Conservation (phyloP, 768 basidiomycete genomes). For the Leccinum subgranulosum region DNA sequence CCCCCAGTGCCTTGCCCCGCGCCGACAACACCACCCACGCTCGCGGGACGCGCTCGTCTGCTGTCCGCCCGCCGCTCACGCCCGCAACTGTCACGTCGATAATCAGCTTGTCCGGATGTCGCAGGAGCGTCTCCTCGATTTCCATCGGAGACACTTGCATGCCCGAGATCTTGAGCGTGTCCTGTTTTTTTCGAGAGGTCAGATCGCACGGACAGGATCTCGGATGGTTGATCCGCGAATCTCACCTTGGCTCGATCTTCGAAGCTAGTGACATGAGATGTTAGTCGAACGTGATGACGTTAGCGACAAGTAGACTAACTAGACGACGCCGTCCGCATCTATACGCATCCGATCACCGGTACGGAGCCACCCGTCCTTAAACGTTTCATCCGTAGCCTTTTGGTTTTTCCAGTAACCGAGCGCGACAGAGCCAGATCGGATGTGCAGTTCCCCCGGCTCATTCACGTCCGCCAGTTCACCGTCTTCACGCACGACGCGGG, state of each 20-base stretch:
- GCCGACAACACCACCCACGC: slow-evolving; percentile 75
- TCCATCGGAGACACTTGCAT: slow-evolving; percentile 79
- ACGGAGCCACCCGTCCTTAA: slow-evolving; percentile 65
- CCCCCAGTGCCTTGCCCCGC: slow-evolving; percentile 49
- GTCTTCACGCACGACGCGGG: slow-evolving; percentile 56
- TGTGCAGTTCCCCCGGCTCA: slow-evolving; percentile 66
- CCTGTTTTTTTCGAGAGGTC: slow-evolving; percentile 38
- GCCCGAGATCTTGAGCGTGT: slow-evolving; percentile 78
- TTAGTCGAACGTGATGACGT: neutral
- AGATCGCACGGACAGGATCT: neutral
- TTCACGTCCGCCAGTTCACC: slow-evolving; percentile 49
- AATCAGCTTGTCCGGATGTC: slow-evolving; percentile 60
- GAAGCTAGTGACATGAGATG: slow-evolving; percentile 41
- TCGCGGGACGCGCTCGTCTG: slow-evolving; percentile 70
- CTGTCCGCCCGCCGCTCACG: slow-evolving; percentile 65
- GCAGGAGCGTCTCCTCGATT: slow-evolving; percentile 64
- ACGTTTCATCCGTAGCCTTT: slow-evolving; percentile 62
- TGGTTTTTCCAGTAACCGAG: slow-evolving; percentile 74
- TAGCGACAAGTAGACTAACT: slow-evolving; percentile 38
- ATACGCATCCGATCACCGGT: slow-evolving; percentile 72
- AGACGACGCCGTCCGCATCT: slow-evolving; percentile 60
- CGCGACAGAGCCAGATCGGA: slow-evolving; percentile 53
- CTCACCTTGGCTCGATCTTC: slow-evolving; percentile 73
- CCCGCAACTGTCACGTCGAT: slow-evolving; percentile 70
- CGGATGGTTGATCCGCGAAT: neutral